Conservation (phyloP, 2,329 filamentous ascomycete genomes). For the Triangularia setosa region DNA sequence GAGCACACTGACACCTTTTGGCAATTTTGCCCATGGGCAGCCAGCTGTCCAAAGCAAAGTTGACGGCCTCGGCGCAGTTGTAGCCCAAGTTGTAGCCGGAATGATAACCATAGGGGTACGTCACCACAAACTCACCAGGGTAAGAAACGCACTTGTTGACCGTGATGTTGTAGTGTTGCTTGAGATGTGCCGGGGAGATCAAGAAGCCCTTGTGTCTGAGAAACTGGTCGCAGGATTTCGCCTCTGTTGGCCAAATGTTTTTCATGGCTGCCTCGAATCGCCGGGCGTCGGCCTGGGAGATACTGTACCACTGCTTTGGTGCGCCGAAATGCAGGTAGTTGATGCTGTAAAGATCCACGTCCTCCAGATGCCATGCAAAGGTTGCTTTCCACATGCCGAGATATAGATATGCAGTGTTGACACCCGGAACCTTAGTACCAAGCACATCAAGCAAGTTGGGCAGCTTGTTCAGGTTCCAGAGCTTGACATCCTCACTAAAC, state of each 20-base stretch:
- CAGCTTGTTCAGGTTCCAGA: slow-evolving; percentile 93
- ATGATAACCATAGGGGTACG: slow-evolving; percentile 97
- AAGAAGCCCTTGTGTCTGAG: slow-evolving; percentile 96
- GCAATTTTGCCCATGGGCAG: slow-evolving; percentile 91
- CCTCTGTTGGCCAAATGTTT: slow-evolving; percentile 88
- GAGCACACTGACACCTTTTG: slow-evolving; percentile 93
- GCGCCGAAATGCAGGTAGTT: slow-evolving; percentile 99
- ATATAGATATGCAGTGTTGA: slow-evolving; percentile 97
- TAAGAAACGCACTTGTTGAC: slow-evolving; percentile 96
- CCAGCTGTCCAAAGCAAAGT: slow-evolving; percentile 95
- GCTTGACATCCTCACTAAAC: slow-evolving; percentile 78
- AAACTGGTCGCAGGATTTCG: slow-evolving; percentile 94
- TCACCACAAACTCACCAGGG: slow-evolving; percentile 96
- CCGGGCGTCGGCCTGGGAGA: slow-evolving; percentile 89
- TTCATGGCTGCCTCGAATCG: slow-evolving; percentile 95
- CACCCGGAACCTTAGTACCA: slow-evolving; percentile 91
- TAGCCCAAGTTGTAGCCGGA: slow-evolving; percentile 97
- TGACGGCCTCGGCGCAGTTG: slow-evolving; percentile 98
- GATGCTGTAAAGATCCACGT: slow-evolving; percentile 98
- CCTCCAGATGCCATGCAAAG: slow-evolving; percentile 97
- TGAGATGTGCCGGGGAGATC: slow-evolving; percentile 84
- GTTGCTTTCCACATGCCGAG: slow-evolving; percentile 99
- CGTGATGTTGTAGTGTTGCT: slow-evolving; percentile 86
- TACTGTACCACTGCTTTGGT: slow-evolving; percentile 99
- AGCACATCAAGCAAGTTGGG: slow-evolving; percentile 91